These are phyloP conservation scores for Piper betle DNA, from an alignment of 164 flowering plant genomes.

Conservation along the genomic window DNA sequence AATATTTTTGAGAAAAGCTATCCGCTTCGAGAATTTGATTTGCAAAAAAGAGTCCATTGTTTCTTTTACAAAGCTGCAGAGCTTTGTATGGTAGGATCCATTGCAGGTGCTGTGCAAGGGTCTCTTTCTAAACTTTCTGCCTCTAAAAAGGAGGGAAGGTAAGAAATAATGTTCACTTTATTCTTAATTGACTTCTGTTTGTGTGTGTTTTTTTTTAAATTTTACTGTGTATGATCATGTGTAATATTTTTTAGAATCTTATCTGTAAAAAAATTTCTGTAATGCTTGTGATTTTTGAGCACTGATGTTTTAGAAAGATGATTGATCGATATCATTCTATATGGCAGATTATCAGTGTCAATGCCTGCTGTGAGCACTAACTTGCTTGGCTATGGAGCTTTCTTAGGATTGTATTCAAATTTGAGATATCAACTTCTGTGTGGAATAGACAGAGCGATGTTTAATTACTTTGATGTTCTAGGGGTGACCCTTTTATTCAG, in stretches of 20 bases:
- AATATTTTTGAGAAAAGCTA: conserved; percentile 90
- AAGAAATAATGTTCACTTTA: neutral
- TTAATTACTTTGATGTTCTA: conserved; percentile 75
- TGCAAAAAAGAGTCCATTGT: conserved; percentile 74
- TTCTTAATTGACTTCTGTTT: neutral
- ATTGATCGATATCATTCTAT: neutral
- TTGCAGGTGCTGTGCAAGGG: conserved; percentile 82
- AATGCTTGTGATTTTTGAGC: neutral
- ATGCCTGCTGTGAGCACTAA: conserved; percentile 59
- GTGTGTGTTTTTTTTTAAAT: neutral
- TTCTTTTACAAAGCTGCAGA: conserved; percentile 83
- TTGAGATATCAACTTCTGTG: conserved; percentile 68
- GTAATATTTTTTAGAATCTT: no score
- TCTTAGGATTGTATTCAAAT: conserved; percentile 83
- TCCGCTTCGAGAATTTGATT: conserved; percentile 73
- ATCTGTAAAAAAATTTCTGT: no score
- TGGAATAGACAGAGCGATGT: conserved; percentile 63
- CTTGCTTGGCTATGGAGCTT: conserved; percentile 89
- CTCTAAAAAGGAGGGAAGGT: conserved; percentile 71
- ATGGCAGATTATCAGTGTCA: conserved; percentile 66
- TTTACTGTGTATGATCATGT: no score
- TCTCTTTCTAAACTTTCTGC: conserved; percentile 50
- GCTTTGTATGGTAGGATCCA: conserved; percentile 65
- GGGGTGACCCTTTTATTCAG: conserved; percentile 64
- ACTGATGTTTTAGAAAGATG: neutral